Evolutionary conservation across 495 filamentous ascomycete species (phyloP), one percentile per base, ranked within the genome.

Genomic region (Hypomontagnella monticulosa): DNA sequence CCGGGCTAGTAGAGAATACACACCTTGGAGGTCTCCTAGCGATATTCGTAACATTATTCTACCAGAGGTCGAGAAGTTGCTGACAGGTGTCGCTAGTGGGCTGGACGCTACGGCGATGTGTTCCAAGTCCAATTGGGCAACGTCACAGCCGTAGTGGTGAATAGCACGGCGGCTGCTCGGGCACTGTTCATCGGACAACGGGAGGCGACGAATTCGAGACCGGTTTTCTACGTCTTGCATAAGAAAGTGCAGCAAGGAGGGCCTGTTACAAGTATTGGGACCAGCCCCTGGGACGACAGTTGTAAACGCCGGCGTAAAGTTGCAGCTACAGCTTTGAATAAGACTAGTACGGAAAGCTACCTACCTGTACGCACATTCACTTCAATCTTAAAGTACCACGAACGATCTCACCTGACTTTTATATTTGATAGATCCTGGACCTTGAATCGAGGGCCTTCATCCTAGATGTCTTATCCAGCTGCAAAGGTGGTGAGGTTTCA

Each of bases 181-280:
- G 80, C 88, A 38, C 77, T 92, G 4, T 92, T 89, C 88, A 88
- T 91, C 69, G 88, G 84, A 36, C 88, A 92, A 61, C 86, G 88
- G 61, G 87, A 86, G 0, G 84, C 88, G 4, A 79, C 91, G n/a
- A 89, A 90, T 63, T 90, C 87, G 3, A 82, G 89, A 1, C 89
- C 89, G 0, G 89, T 82, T 0, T 85, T 90, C 57, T 87, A 91
- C 69, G 91, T 89, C 1, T 89, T 91, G 76, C 89, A 92, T 64
- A 88, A 80, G 41, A 87, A 91, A 3, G 87, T 91, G 4, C 65
- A 68, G 11, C 65, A 68, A 51, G 89, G 87, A 23, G 82, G 77
- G 48, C 88, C 86, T 9, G 88, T 88, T 4, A 91, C 88, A 70
- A 91, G 88, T 0, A 89, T 92, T 54, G 89, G 89, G 1, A 91